Base-by-base conservation (phyloP, 2,329 filamentous ascomycete genomes). In the Sclerotinia glacialis region DNA sequence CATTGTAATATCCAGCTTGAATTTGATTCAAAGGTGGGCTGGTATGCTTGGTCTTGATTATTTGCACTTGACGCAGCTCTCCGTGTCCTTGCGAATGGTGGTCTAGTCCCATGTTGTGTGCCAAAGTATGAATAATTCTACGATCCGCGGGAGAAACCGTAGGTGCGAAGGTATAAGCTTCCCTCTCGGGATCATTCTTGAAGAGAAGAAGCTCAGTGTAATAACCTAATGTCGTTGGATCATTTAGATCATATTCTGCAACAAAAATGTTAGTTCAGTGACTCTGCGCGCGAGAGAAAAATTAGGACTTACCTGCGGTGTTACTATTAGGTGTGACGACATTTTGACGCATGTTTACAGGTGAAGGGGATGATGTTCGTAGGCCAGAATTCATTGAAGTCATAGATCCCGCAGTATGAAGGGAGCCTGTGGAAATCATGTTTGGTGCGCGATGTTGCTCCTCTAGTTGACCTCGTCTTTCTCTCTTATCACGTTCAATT, bases 401-500 rank as follows among this genome's bases (percentile, higher is more conserved):
- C 76, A 97, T 88, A 16, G 94, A 97, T 63, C 89, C 87, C 78
- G 97, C 93, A 65, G 89, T 91, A 72, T 95, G 92, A 68, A 95
- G 85, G 5, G 71, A 66, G 11, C 67, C 67, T 42, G 70, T 70
- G 21, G 74, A 72, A 75, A 90, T 89, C 34, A 60, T 58, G 18
- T 44, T 59, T 65, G 63, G 63, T 74, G 81, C 92, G 76, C 93
- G 88, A 78, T 99, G 95, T 78, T 99, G 95, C 79, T 99, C 95
- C 78, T 99, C 93, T 16, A 99, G 85, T 79, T 99, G 95, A 59
- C 95, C 95, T 63, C 95, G 89, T 73, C 95, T 91, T 80, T 98
- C 94, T 67, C 95, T 86, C 86, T 98, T 99, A 79, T 98, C 95
- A 7, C 95, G 86, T 78, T 99, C 95, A 72, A 99, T 98, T 50